Conservation (phyloP, 2,329 filamentous ascomycete species). For the Mycogone perniciosa region DNA sequence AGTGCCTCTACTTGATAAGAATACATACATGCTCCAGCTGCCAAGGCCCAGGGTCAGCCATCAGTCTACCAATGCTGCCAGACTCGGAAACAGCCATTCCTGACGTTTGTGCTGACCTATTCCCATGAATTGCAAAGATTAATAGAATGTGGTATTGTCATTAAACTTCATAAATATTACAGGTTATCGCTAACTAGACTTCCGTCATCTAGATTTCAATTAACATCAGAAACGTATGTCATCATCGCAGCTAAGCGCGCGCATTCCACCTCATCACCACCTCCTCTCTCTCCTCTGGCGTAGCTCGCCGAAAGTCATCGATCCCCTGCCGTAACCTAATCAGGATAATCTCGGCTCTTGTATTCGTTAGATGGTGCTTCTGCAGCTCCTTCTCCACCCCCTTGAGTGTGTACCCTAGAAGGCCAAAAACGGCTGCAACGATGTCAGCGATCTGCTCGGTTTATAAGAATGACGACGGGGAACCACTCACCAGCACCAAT, state of each 20-base stretch:
- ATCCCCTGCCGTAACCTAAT: constrained; percentile 27
- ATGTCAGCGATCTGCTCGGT: constrained; percentile 5
- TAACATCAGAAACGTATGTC: no score
- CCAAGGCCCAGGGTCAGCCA: no score
- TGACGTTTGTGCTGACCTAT: no score
- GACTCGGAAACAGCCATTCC: no score
- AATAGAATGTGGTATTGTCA: no score
- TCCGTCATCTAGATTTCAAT: no score
- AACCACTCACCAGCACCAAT: constrained; percentile 28
- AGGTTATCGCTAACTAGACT: no score
- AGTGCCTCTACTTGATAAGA: no score
- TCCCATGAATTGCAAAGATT: no score
- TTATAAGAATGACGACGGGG: not conserved
- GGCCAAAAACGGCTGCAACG: constrained; percentile 37
- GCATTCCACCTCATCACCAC: constrained; percentile 24
- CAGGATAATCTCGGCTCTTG: constrained; percentile 28
- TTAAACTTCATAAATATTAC: no score
- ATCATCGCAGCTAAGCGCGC: not conserved
- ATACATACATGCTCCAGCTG: no score
- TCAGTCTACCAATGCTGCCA: no score
- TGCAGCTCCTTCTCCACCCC: constrained; percentile 45
- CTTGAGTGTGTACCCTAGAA: constrained; percentile 46
- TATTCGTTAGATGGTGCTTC: constrained; percentile 26
- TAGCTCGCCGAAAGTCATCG: constrained; percentile 20
- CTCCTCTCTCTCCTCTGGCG: constrained; percentile 17